Base-by-base conservation (phyloP, 768 basidiomycete species). In the Collybiopsis luxurians region DNA sequence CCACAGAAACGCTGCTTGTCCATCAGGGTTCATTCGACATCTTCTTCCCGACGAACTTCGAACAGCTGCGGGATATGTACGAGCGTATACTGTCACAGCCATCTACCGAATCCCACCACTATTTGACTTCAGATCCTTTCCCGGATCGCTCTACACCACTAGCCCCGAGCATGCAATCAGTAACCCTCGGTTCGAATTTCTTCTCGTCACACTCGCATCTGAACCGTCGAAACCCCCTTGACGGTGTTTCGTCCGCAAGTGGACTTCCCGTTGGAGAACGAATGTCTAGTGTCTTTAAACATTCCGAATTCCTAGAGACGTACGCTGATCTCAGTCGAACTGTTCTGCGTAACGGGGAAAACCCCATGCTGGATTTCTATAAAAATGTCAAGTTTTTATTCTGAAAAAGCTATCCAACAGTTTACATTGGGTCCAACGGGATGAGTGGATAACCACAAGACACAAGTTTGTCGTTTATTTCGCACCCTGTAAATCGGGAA, bases 21-120 rank as follows among this genome's bases (percentile, higher is more conserved):
- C 87, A 86, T 64, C 96, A 90, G 66, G 97, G 97, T 7, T 95
- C 87, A 74, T 99, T 99, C 70, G 97, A 99, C 70, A 98, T 98
- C 59, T 92, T 99, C 76, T 99, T 99, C 75, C 97, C 97, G 10
- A 98, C 96, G 12, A 77, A 92, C 67, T 98, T 98, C 61, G 83
- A 82, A 52, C 80, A 79, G 21, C 78, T 98, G 53, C 78, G 90
- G 46, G 92, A 96, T 67, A 91, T 95, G 84, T 98, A 98, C 71
- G 90, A 95, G 66, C 78, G 85, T 61, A 80, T 88, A 55, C 83
- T 98, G 58, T 81, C 86, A 36, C 81, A 83, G 64, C 84, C 86
- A 3, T 65, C 64, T 23, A 61, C 59, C 7, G 40, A 68, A 4
- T 13, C 36, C 34, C 17, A 19, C 3, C 21, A 24, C 17, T n/a